A percentile compares a stretch with the other conserved stretches of the same genome.
phyloP scores from a whole-genome alignment of 1,139 yeast genomes.

The Taphrina communis region DNA sequence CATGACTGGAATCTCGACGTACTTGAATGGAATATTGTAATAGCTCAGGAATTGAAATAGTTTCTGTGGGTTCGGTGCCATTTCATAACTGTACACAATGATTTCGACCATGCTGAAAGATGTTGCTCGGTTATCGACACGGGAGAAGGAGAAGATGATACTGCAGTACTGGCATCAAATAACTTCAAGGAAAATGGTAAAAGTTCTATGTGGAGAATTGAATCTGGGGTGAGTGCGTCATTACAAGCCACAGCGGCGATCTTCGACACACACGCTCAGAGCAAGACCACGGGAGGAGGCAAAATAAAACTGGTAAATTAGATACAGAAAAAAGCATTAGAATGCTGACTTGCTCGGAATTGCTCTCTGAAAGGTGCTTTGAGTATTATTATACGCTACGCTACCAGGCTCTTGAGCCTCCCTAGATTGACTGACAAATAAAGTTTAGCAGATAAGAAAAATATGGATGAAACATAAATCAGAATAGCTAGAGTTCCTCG shows the following conservation, averaged over 20 bases:
- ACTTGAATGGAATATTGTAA: constrained; percentile 28
- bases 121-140: neutral
- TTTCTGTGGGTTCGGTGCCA: constrained; percentile 37
- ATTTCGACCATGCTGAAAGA: constrained; percentile 17
- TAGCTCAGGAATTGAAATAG: constrained; percentile 9
- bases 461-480: too few relatives aligned
- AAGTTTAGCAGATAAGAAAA: too few relatives aligned
- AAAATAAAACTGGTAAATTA: too few relatives aligned
- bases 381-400: too few relatives aligned
- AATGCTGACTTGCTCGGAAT: too few relatives aligned
- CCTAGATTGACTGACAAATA: too few relatives aligned
- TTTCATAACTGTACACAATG: constrained; percentile 28
- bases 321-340: too few relatives aligned
- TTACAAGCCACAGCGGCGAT: neutral
- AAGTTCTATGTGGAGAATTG: neutral
- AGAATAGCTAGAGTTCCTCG: neutral
- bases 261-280: too few relatives aligned
- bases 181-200: neutral
- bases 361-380: too few relatives aligned
- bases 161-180: neutral
- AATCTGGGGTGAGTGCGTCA: constrained; percentile 2
- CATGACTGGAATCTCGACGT: constrained; percentile 25
- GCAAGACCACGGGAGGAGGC: too few relatives aligned
- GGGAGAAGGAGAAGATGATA: too few relatives aligned
- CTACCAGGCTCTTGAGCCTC: too few relatives aligned